Conservation (phyloP, 2,329 filamentous ascomycete species). For the Colletotrichum coccodes region DNA sequence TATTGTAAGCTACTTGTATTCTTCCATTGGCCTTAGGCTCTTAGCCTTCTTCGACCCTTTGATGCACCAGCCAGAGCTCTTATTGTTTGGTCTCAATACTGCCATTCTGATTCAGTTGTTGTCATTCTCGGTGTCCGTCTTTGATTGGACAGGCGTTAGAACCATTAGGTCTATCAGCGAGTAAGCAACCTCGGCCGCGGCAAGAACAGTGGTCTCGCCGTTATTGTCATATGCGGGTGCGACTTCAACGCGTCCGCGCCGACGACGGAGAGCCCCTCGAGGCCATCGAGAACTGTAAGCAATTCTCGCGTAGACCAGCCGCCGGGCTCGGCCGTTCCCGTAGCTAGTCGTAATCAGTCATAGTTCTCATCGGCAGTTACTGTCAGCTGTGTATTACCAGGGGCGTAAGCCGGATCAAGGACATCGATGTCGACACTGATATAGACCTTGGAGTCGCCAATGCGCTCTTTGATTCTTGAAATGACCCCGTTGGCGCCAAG, state of each 20-base stretch:
- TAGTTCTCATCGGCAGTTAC: not conserved
- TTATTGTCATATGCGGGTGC: conserved; percentile 79
- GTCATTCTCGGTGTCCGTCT: not conserved
- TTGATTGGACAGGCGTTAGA: conserved; percentile 47
- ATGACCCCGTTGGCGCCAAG: conserved; percentile 74
- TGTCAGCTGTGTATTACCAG: conserved; percentile 50
- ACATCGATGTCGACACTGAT: conserved; percentile 85
- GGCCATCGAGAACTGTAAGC: conserved; percentile 76
- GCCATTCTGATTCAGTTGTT: not conserved
- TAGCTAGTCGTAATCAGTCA: conserved; percentile 54
- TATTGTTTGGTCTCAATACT: not conserved
- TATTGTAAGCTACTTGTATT: no score
- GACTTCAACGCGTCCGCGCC: conserved; percentile 84
- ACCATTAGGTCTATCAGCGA: conserved; percentile 76
- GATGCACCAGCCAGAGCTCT: not conserved
- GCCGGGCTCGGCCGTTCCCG: conserved; percentile 82
- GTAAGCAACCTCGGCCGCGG: conserved; percentile 78
- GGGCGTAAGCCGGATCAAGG: conserved; percentile 75
- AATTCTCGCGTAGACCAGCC: conserved; percentile 85
- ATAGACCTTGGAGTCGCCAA: conserved; percentile 67
- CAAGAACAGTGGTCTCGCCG: conserved; percentile 78
- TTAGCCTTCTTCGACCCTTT: not conserved
- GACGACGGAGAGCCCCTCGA: conserved; percentile 77
- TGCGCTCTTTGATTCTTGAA: conserved; percentile 67
- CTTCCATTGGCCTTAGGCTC: no score